A percentile compares a stretch with the other conserved stretches of the same genome.
Conservation (phyloP, 345 rosid species). For the Salix arbutifolia region DNA sequence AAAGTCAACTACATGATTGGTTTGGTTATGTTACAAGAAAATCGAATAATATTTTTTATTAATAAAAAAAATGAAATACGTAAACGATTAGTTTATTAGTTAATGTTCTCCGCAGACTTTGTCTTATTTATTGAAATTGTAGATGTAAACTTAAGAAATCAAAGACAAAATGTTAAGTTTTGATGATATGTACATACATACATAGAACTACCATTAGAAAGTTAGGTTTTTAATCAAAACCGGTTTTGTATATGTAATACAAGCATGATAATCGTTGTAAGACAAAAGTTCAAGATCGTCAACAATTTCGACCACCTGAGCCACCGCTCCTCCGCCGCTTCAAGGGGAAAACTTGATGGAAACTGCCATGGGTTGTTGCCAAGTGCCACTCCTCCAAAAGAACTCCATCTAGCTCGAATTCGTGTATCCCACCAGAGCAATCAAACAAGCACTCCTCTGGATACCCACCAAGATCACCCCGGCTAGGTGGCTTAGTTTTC, state of each 20-base stretch:
- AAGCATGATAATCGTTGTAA: background rate
- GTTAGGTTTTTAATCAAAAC: slow-evolving; percentile 9
- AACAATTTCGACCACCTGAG: slow-evolving; percentile 52
- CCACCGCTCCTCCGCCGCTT: slow-evolving; percentile 49
- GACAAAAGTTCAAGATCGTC: slow-evolving; percentile 14
- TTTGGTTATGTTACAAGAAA: background rate
- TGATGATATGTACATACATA: background rate
- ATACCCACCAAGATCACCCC: slow-evolving; percentile 28
- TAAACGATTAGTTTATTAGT: background rate
- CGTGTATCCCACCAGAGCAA: slow-evolving; percentile 43
- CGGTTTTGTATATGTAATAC: slow-evolving; percentile 9
- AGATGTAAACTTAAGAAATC: background rate
- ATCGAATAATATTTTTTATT: background rate
- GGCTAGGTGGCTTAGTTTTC: slow-evolving; percentile 63
- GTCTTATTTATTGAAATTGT: background rate
- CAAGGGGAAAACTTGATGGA: slow-evolving; percentile 53
- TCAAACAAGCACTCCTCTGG: slow-evolving; percentile 37
- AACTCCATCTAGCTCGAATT: slow-evolving; percentile 45
- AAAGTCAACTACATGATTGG: background rate
- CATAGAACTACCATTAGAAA: background rate
- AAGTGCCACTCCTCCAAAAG: slow-evolving; percentile 59
- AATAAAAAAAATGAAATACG: background rate
- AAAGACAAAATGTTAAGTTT: background rate
- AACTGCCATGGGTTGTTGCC: slow-evolving; percentile 41
- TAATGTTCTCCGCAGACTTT: background rate